phyloP scores from a whole-genome alignment of 2,329 filamentous ascomycete species.

The Colletotrichum liaoningense region DNA sequence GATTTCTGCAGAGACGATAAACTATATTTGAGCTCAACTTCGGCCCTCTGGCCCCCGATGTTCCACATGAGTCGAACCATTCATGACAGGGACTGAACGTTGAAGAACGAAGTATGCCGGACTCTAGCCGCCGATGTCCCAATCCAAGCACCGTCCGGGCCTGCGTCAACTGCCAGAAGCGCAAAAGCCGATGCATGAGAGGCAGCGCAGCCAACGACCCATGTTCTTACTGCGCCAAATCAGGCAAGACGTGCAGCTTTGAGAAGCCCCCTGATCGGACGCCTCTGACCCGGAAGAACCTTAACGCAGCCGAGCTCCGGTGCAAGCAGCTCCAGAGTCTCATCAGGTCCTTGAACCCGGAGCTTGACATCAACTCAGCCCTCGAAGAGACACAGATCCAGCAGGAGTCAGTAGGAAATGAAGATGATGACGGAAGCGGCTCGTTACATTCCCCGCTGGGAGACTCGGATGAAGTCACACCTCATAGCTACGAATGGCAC shows the following conservation, averaged over 20 bases:
- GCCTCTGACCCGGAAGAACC: slow-evolving; percentile 48
- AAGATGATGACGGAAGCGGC: background rate
- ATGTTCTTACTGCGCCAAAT: slow-evolving; percentile 44
- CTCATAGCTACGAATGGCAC: slow-evolving; percentile 38
- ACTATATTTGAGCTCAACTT: too few species aligned
- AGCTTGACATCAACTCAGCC: slow-evolving; percentile 41
- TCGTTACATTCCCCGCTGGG: background rate
- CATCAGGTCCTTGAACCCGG: slow-evolving; percentile 42
- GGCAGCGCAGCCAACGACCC: slow-evolving; percentile 30
- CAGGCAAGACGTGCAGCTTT: slow-evolving; percentile 47
- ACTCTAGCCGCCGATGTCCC: background rate
- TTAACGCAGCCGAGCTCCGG: slow-evolving; percentile 45
- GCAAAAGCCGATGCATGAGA: slow-evolving; percentile 37
- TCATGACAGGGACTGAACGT: too few species aligned
- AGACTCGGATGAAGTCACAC: slow-evolving; percentile 20
- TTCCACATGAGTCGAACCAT: too few species aligned
- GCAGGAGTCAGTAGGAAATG: background rate
- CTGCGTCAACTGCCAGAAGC: slow-evolving; percentile 37
- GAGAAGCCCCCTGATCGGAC: slow-evolving; percentile 47
- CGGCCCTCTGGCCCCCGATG: too few species aligned
- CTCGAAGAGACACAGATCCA: background rate
- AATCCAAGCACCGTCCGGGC: slow-evolving; percentile 17
- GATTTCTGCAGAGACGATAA: too few species aligned
- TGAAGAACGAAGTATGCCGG: background rate
- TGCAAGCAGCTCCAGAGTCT: slow-evolving; percentile 43